phyloP scores from a whole-genome alignment of 768 basidiomycete species.

The Leccinum broughii region DNA sequence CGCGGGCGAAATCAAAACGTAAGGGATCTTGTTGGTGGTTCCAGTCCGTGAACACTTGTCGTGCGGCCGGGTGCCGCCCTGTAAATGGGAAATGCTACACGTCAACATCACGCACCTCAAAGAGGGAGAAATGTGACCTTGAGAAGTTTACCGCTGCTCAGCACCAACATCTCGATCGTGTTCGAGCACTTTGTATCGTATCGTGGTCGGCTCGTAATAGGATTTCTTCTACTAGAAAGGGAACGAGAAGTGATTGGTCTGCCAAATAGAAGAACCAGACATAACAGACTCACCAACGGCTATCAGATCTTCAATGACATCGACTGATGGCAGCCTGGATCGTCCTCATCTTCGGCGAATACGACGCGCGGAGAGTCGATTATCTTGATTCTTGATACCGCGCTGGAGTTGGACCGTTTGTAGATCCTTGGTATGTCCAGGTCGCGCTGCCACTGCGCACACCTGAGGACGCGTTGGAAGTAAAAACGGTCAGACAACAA shows the following conservation, averaged over 20 bases:
- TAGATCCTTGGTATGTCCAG: too few species aligned
- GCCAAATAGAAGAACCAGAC: neutral
- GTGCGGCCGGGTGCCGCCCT: constrained; percentile 90
- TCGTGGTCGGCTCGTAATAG: constrained; percentile 64
- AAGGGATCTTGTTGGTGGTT: constrained; percentile 93
- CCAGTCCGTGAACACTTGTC: constrained; percentile 87
- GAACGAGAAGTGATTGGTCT: too few species aligned
- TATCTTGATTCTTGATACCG: constrained; percentile 65
- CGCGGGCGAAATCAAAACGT: constrained; percentile 76
- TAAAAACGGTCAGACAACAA: too few species aligned
- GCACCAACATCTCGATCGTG: constrained; percentile 80
- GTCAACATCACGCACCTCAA: neutral
- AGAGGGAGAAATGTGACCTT: constrained; percentile 52
- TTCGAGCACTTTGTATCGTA: constrained; percentile 71
- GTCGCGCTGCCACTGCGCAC: too few species aligned
- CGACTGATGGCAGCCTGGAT: constrained; percentile 43
- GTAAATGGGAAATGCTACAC: neutral
- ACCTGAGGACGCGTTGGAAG: too few species aligned
- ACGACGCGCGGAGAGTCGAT: constrained; percentile 97
- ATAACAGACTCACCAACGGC: constrained; percentile 63
- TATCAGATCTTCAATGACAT: constrained; percentile 80
- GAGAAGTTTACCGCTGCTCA: constrained; percentile 78
- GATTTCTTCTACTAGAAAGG: constrained; percentile 78
- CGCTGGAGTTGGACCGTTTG: constrained; percentile 50
- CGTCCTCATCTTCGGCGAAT: constrained; percentile 75